These are phyloP conservation scores for Blepharisma undulans DNA, from an alignment of 169 alveolate species.

Conservation along the genomic window DNA sequence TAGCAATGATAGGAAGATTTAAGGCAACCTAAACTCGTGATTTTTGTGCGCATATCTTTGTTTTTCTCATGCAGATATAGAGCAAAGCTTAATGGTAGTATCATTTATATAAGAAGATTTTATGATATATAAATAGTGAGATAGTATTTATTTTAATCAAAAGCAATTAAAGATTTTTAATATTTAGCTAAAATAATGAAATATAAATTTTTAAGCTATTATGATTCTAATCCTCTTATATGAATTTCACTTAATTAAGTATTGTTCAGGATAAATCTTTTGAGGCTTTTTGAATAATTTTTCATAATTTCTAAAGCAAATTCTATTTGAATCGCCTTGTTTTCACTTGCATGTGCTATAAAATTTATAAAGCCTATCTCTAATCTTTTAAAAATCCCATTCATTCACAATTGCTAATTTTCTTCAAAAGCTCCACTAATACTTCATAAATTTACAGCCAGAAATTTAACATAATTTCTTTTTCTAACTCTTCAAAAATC, in stretches of 20 bases:
- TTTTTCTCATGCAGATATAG: background rate
- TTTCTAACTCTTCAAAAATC: background rate
- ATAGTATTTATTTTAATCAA: no score
- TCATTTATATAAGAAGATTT: background rate
- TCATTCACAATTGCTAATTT: background rate
- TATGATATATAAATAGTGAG: background rate
- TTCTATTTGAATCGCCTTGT: background rate
- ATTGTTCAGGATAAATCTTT: no score
- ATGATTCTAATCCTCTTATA: no score
- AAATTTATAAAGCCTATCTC: background rate
- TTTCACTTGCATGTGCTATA: background rate
- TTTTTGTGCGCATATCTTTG: background rate
- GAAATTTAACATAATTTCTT: background rate
- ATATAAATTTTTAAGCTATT: no score
- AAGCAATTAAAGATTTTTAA: no score
- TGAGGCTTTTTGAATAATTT: background rate
- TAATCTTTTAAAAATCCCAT: background rate
- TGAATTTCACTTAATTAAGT: background rate
- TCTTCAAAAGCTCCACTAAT: background rate
- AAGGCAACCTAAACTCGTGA: background rate
- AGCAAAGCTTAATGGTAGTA: background rate
- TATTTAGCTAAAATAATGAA: background rate
- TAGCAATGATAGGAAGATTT: background rate
- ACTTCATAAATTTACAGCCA: background rate
- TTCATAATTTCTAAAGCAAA: no score